These are phyloP conservation scores for Sungouiella blattae DNA, from an alignment of 805 yeast genomes.

Conservation along the genomic window DNA sequence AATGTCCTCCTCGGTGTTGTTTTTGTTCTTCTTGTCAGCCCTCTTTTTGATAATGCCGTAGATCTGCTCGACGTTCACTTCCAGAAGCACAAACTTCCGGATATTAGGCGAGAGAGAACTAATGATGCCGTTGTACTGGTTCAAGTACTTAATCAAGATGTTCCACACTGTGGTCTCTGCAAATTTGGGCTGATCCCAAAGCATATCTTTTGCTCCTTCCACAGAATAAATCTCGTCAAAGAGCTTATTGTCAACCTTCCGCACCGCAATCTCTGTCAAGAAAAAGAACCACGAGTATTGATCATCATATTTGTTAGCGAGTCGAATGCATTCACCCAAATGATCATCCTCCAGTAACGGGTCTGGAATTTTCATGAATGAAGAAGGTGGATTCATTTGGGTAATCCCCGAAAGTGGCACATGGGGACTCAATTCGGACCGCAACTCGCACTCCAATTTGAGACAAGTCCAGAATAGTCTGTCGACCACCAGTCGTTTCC, in stretches of 20 bases:
- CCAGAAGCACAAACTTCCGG: slow-evolving; percentile 29
- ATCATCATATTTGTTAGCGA: slow-evolving; percentile 22
- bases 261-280: slow-evolving; percentile 37
- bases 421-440: slow-evolving; percentile 32
- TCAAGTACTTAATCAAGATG: slow-evolving; percentile 27
- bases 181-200: slow-evolving; percentile 26
- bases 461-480: slow-evolving; percentile 35
- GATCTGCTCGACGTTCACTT: slow-evolving; percentile 28
- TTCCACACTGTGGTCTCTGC: slow-evolving; percentile 21
- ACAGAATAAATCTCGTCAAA: slow-evolving; percentile 29
- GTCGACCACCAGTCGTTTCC: slow-evolving; percentile 21
- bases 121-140: slow-evolving; percentile 37
- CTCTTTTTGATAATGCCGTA: slow-evolving; percentile 24
- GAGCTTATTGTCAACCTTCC: slow-evolving; percentile 37
- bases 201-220: slow-evolving; percentile 5
- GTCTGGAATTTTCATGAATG: slow-evolving; percentile 30
- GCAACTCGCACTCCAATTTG: slow-evolving; percentile 35
- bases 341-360: slow-evolving; percentile 15
- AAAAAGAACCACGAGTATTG: slow-evolving; percentile 37
- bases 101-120: slow-evolving; percentile 34
- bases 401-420: slow-evolving; percentile 32
- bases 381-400: slow-evolving; percentile 26
- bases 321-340: slow-evolving; percentile 21
- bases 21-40: slow-evolving; percentile 13
- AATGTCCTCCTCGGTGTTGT: slow-evolving; percentile 10